Percentiles rank a stretch among this genome's conserved stretches.
These are phyloP conservation scores for Simplicillium sp. DNA, from an alignment of 2,329 filamentous ascomycete species.

Conservation along the genomic window DNA sequence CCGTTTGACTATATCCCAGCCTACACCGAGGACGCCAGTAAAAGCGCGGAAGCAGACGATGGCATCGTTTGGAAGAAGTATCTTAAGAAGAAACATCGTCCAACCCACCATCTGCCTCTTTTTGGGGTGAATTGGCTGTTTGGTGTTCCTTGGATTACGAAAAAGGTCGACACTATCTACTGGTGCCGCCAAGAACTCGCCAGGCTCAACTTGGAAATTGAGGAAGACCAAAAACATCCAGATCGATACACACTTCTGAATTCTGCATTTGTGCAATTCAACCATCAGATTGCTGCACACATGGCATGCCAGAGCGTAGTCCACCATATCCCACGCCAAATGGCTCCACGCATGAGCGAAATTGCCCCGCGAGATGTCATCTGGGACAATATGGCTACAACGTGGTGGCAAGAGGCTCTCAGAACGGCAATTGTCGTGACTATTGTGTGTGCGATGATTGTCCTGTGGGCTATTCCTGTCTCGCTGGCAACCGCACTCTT, in stretches of 20 bases:
- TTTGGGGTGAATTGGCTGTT: constrained; percentile 62
- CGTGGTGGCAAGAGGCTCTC: constrained; percentile 85
- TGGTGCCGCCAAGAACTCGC: constrained; percentile 82
- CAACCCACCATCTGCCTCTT: constrained; percentile 67
- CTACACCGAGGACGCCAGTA: constrained; percentile 44
- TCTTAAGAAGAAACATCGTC: constrained; percentile 70
- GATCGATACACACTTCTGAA: constrained; percentile 89
- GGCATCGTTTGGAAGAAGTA: constrained; percentile 74
- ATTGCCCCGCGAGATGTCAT: constrained; percentile 87
- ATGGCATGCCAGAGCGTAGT: constrained; percentile 94
- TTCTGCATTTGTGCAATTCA: constrained; percentile 97
- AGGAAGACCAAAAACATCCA: constrained; percentile 75
- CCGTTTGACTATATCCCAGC: constrained; percentile 51
- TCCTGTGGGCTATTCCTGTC: constrained; percentile 87
- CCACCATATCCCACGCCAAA: constrained; percentile 85
- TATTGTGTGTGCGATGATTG: constrained; percentile 63
- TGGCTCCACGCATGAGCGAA: constrained; percentile 88
- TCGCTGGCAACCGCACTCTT: constrained; percentile 78
- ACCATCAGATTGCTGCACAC: constrained; percentile 92
- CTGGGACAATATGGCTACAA: constrained; percentile 95
- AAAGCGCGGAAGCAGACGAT: constrained; percentile 46
- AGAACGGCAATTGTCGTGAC: constrained; percentile 57
- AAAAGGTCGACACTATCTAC: constrained; percentile 93
- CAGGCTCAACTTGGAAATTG: constrained; percentile 82
- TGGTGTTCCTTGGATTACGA: constrained; percentile 66